A percentile compares a stretch with the other conserved stretches of the same genome.
Conservation (phyloP, 2,329 filamentous ascomycete genomes). For the Amauroascus niger region DNA sequence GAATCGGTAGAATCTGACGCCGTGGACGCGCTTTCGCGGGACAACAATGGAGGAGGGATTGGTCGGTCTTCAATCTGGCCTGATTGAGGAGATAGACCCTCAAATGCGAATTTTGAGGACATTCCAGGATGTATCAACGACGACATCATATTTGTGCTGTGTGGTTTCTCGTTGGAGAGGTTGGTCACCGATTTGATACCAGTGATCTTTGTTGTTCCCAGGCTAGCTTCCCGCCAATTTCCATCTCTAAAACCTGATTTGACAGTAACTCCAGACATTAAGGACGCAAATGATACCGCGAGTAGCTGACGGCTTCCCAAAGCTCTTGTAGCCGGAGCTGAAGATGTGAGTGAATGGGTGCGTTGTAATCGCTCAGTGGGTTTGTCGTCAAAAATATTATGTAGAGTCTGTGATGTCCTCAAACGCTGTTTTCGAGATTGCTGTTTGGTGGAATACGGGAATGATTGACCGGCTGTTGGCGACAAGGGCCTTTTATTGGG, state of each 20-base stretch:
- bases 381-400: neutral
- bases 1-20: conserved; percentile 80
- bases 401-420: neutral
- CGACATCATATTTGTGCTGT: neutral
- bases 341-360: neutral
- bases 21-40: conserved; percentile 37
- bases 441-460: neutral
- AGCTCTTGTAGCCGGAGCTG: neutral
- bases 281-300: neutral
- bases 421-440: neutral
- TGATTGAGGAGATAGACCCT: conserved; percentile 18
- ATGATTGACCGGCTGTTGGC: neutral
- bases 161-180: neutral
- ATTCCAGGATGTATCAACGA: neutral
- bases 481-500: conserved; percentile 8
- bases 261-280: conserved; percentile 6
- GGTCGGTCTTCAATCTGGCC: conserved; percentile 7
- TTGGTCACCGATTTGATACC: conserved; percentile 7
- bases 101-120: neutral
- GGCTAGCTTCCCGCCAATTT: neutral
- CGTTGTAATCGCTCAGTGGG: neutral
- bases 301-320: neutral
- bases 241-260: conserved; percentile 1
- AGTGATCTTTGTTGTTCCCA: conserved; percentile 14
- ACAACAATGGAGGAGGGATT: conserved; percentile 24